Evolutionary conservation across 805 yeast genomes (phyloP), one percentile per base, ranked within the genome.

Genomic region (Hanseniaspora nectarophila): DNA sequence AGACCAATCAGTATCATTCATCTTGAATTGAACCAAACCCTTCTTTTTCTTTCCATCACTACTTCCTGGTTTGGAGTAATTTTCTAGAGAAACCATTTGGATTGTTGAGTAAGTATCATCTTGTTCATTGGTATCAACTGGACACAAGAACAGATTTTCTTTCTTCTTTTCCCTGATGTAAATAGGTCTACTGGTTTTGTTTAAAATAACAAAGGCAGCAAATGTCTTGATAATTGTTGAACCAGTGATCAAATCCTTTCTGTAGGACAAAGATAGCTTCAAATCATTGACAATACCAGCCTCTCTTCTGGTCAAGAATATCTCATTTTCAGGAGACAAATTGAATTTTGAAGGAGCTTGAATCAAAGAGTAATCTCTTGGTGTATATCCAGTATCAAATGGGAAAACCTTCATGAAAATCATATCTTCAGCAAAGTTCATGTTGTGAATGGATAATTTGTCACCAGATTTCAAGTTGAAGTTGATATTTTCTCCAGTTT

Each of bases 201-300:
- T 94, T 56, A 89, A 70, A 16, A 92, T 69, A 43, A 92, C 72
- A 61, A 90, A 92, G 0, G 97, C 97, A 0, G 95, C 71, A 61
- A 78, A 87, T n/a, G 92, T 71, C 12, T 76, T 75, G 2, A 87
- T 74, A 56, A 78, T 75, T 56, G 80, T 69, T 29, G 82, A 73
- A 32, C 78, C 75, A 9, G 74, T 70, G 0, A 73, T 71, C 12
- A 70, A 72, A 20, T 71, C 67, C 20, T 70, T 70, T 43, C 74
- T 73, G 62, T 88, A 90, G 55, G 79, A 81, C 6, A 92, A 69
- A 18, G 73, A 72, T 37, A 92, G 68, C 50, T 75, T 73, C 45
- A 92, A 68, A 18, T 70, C 62, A 59, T 85, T 95, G 0, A 88
- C 92, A 59, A 78, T 81, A 3, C 71, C 74, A 51, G 76, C 74